Evolutionary conservation across 1,284 basidiomycete species (phyloP).

Genomic region (Golubevia sp.): DNA sequence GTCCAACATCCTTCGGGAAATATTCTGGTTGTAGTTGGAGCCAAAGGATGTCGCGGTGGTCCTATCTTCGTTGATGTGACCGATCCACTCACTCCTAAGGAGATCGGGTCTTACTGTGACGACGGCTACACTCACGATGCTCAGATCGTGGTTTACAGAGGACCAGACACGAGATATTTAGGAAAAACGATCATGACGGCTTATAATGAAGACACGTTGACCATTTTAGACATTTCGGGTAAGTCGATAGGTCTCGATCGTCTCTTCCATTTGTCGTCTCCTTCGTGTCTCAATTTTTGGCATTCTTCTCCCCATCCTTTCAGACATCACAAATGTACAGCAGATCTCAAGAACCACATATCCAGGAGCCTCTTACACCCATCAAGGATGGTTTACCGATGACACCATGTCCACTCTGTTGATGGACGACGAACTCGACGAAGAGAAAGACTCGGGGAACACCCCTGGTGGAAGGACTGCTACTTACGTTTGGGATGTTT

Average conservation of each 20-base stretch:
- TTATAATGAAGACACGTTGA: constrained; percentile 7
- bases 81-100: constrained; percentile 2
- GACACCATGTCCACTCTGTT: background rate
- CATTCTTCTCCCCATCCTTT: background rate
- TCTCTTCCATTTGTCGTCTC: no score
- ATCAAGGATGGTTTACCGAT: constrained; percentile 7
- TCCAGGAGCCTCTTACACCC: constrained; percentile 1
- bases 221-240: constrained; percentile 1
- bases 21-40: constrained; percentile 1
- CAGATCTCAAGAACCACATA: background rate
- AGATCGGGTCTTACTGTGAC: constrained; percentile 1
- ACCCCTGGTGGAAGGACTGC: background rate
- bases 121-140: constrained; percentile 7
- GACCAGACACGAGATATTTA: constrained; percentile 2
- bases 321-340: background rate
- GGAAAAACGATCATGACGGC: constrained; percentile 1
- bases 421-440: constrained; percentile 7
- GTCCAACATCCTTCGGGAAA: constrained; percentile 1
- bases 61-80: constrained; percentile 2
- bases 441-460: background rate
- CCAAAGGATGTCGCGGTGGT: background rate
- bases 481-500: constrained; percentile 5
- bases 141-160: constrained; percentile 1
- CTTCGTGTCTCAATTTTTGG: background rate
- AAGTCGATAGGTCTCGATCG: background rate